Conservation (phyloP, 164 flowering plant species). For the Stephania japonica region DNA sequence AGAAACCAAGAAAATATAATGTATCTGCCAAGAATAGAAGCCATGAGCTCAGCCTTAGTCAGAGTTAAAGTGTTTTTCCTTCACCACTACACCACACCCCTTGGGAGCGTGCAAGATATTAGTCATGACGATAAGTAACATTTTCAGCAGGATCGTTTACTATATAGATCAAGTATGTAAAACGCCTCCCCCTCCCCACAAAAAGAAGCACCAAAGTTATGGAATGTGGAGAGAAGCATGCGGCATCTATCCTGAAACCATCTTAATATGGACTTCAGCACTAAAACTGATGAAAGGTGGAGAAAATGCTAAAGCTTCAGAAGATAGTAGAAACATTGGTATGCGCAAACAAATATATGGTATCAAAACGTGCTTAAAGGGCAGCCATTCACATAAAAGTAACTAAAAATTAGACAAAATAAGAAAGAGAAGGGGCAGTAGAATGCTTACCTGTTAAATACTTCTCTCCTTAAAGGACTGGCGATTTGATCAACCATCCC, state of each 20-base stretch:
- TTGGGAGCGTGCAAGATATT: too few relatives aligned
- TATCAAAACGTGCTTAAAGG: not conserved
- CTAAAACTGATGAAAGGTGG: not conserved
- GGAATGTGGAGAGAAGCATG: not conserved
- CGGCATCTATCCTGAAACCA: not conserved
- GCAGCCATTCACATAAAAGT: not conserved
- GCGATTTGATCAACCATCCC: slow-evolving; percentile 35
- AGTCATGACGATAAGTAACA: too few relatives aligned
- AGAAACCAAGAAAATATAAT: too few relatives aligned
- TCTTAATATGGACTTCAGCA: not conserved
- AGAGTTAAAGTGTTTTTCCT: too few relatives aligned
- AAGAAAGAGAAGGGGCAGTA: not conserved
- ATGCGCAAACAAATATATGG: not conserved
- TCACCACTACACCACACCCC: too few relatives aligned
- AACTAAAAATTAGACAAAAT: not conserved
- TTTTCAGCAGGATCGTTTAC: not conserved
- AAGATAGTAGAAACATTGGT: too few relatives aligned
- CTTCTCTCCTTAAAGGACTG: slow-evolving; percentile 48
- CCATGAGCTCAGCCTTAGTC: too few relatives aligned
- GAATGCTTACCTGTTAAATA: slow-evolving; percentile 32
- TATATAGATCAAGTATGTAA: too few relatives aligned
- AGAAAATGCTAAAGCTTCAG: not conserved
- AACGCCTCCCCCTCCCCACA: not conserved
- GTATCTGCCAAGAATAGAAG: too few relatives aligned
- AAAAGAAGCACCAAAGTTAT: not conserved